phyloP scores from a whole-genome alignment of 768 basidiomycete genomes.

The Russula earlei region DNA sequence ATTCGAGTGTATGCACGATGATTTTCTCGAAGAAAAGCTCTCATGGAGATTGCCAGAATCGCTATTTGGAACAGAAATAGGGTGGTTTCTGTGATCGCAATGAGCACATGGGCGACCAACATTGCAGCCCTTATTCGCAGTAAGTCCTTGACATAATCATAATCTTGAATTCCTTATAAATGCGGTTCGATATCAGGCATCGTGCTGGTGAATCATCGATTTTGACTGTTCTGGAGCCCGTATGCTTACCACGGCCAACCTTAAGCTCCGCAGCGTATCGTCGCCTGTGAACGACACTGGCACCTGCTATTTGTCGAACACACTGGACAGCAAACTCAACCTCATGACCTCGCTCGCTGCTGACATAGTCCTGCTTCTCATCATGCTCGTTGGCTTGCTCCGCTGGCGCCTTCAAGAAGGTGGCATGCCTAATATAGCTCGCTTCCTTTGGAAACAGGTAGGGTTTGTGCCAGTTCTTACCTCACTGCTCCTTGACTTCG shows the following conservation, averaged over 20 bases:
- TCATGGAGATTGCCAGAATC: too few species aligned
- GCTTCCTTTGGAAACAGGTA: slow-evolving; percentile 3
- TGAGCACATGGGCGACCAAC: too few species aligned
- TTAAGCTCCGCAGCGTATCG: background rate
- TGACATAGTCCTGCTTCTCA: background rate
- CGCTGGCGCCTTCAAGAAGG: background rate
- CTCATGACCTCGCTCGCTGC: background rate
- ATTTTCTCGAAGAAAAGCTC: too few species aligned
- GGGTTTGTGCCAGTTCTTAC: too few species aligned
- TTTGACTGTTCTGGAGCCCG: too few species aligned
- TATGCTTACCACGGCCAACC: background rate
- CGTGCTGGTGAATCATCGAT: background rate
- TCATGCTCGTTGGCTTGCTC: background rate
- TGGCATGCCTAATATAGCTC: background rate
- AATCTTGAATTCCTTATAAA: too few species aligned
- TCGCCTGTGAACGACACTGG: accelerated
- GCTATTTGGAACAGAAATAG: too few species aligned
- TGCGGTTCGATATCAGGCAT: background rate
- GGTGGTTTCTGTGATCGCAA: too few species aligned
- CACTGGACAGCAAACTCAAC: too few species aligned
- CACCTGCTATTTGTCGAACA: background rate
- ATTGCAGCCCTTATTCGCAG: too few species aligned
- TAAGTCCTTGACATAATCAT: too few species aligned
- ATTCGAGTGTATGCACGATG: too few species aligned
- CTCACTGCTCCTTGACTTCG: background rate